Evolutionary conservation across 768 basidiomycete genomes (phyloP).

Genomic region (Albatrellus ellisii): DNA sequence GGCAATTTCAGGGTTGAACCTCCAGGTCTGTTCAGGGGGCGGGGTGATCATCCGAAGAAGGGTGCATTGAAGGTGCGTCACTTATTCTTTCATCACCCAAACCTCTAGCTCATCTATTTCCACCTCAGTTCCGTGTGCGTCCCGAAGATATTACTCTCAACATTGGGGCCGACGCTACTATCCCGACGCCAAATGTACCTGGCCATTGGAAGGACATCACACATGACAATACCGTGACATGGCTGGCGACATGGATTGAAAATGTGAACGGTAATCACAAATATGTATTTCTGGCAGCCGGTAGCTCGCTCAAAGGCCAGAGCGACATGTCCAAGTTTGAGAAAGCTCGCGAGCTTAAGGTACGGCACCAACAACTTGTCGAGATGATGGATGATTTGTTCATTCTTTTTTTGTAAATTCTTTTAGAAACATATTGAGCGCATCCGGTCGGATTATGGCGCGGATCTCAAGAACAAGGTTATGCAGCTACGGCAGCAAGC

Average conservation of each 20-base stretch:
- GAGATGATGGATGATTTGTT: neutral
- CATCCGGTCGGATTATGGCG: slow-evolving; percentile 81
- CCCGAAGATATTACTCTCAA: slow-evolving; percentile 97
- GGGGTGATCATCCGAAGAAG: slow-evolving; percentile 97
- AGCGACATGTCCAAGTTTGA: slow-evolving; percentile 98
- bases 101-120: neutral
- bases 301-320: slow-evolving; percentile 94
- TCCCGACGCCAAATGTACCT: slow-evolving; percentile 83
- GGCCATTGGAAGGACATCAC: slow-evolving; percentile 83
- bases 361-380: slow-evolving; percentile 19
- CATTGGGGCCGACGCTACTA: slow-evolving; percentile 61
- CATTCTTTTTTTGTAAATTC: no score
- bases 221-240: slow-evolving; percentile 95
- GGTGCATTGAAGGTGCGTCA: slow-evolving; percentile 73
- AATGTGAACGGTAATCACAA: slow-evolving; percentile 94
- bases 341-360: slow-evolving; percentile 94
- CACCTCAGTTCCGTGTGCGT: slow-evolving; percentile 58
- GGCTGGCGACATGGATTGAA: slow-evolving; percentile 98
- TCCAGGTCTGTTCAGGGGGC: slow-evolving; percentile 95
- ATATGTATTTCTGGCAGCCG: slow-evolving; percentile 97
- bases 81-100: neutral
- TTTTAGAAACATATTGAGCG: slow-evolving; percentile 76
- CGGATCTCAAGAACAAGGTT: slow-evolving; percentile 76
- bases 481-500: slow-evolving; percentile 95
- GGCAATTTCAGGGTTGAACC: slow-evolving; percentile 98